phyloP scores from a whole-genome alignment of 2,329 filamentous ascomycete genomes.

The Zopfia rhizophila region DNA sequence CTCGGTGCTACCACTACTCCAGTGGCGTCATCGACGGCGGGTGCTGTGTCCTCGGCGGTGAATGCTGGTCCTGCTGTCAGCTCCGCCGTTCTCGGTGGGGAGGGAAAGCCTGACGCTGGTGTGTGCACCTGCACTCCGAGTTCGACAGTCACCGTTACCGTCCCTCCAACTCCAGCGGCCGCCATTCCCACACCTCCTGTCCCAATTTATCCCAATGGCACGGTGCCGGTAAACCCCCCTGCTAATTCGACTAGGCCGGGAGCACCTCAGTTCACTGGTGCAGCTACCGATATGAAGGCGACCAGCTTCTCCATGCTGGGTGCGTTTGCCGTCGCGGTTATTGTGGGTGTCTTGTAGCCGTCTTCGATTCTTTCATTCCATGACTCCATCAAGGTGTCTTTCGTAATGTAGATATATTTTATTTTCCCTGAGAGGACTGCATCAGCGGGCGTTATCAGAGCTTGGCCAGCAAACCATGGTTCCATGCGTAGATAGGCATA shows the following conservation, averaged over 20 bases:
- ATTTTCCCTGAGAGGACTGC: too few species aligned
- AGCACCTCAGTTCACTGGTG: conserved; percentile 35
- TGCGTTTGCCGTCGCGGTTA: conserved; percentile 28
- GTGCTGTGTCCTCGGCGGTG: too few species aligned
- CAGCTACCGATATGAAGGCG: conserved; percentile 28
- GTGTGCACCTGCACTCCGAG: conserved; percentile 29
- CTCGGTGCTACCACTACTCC: too few species aligned
- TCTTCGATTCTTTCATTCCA: conserved; percentile 18
- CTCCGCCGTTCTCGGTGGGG: too few species aligned
- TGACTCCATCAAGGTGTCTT: not conserved
- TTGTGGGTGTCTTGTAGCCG: conserved; percentile 35
- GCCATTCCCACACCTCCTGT: conserved; percentile 5
- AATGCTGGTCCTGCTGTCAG: too few species aligned
- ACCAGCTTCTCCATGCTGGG: conserved; percentile 31
- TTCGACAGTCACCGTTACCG: conserved; percentile 40
- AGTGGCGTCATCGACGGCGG: too few species aligned
- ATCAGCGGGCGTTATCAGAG: too few species aligned
- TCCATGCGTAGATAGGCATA: too few species aligned
- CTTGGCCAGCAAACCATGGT: too few species aligned
- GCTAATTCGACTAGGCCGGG: conserved; percentile 34
- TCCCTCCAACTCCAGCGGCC: conserved; percentile 13
- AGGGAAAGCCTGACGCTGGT: too few species aligned
- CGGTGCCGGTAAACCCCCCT: conserved; percentile 28
- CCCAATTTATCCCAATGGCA: conserved; percentile 15
- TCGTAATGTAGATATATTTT: too few species aligned